These are phyloP conservation scores for Verticillium longisporum DNA, from an alignment of 2,329 filamentous ascomycete species.

Conservation along the genomic window DNA sequence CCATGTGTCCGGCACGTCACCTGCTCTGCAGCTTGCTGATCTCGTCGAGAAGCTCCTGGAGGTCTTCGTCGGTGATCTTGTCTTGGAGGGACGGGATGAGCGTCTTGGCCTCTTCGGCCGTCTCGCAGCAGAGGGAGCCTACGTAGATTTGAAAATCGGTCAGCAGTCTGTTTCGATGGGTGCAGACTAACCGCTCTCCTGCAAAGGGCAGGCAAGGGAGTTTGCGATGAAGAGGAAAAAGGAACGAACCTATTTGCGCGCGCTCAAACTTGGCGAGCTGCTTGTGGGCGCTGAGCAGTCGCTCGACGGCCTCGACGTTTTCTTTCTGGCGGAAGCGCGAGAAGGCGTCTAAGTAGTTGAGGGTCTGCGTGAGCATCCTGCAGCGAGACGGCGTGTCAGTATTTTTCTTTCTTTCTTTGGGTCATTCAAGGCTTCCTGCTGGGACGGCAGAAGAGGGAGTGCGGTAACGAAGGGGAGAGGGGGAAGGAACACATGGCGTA, in stretches of 20 bases:
- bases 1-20: conserved; percentile 8
- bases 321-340: conserved; percentile 93
- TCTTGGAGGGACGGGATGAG: conserved; percentile 82
- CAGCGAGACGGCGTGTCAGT: background rate
- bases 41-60: conserved; percentile 84
- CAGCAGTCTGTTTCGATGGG: background rate
- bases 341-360: conserved; percentile 91
- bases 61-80: conserved; percentile 85
- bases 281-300: conserved; percentile 70
- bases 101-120: conserved; percentile 91
- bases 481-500: conserved; percentile 32
- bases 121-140: conserved; percentile 90
- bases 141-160: conserved; percentile 9
- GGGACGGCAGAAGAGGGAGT: too few species aligned
- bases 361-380: conserved; percentile 77
- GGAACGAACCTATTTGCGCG: conserved; percentile 70
- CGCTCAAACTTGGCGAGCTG: conserved; percentile 88
- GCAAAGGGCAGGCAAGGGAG: background rate
- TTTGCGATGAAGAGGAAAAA: background rate
- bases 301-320: conserved; percentile 90
- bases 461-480: too few species aligned
- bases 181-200: background rate
- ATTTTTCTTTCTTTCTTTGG: too few species aligned
- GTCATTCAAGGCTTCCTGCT: too few species aligned
- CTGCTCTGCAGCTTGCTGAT: conserved; percentile 66